Evolutionary conservation across 805 yeast genomes (phyloP), one percentile per base, ranked within the genome.

Genomic region (Clavispora santaluciae): DNA sequence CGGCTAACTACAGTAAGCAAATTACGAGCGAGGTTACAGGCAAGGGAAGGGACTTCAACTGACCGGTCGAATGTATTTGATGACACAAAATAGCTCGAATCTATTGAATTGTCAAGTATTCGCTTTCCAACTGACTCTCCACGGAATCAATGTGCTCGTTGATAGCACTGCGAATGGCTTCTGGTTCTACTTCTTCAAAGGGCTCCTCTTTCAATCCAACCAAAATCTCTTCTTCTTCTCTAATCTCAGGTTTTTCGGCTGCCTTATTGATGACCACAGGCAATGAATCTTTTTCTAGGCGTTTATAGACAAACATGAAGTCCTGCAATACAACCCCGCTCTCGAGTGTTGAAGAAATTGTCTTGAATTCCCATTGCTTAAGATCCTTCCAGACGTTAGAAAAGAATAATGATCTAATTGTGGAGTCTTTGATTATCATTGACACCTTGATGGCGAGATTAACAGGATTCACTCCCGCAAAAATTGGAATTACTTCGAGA

Each of bases 1-100:
- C 49, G 48, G 42, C 56, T 61, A 36, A 63, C 71, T 0, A 67
- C 71, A 0, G 53, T 58, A 12, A 44, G 53, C 30, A 57, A 53
- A 34, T 43, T 67, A 20, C 58, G 56, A 33, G 63, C 63, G 33
- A 42, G 66, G 33, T 44, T 45, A 13, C 31, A 28, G 16, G 20
- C 18, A 28, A 28, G 20, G 5, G 18, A 16, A 15, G 30, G 30
- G 2, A 8, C 20, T 4, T 2, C 6, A 9, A 28, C 16, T 15
- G 31, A 13, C 8, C 20, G 20, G 4, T 28, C 31, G 2, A 28
- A 28, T 28, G 31, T 28, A 28, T 28, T 28, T 16, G 31, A 28
- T 15, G 31, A 28, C 16, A 28, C 20, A 20, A 28, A 16, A 18
- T 28, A 28, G 12, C 8, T 7, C 15, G 11, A 8, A 6, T 9